Evolutionary conservation across 1,139 yeast genomes (phyloP).

Genomic region (Kazachstania sp.): DNA sequence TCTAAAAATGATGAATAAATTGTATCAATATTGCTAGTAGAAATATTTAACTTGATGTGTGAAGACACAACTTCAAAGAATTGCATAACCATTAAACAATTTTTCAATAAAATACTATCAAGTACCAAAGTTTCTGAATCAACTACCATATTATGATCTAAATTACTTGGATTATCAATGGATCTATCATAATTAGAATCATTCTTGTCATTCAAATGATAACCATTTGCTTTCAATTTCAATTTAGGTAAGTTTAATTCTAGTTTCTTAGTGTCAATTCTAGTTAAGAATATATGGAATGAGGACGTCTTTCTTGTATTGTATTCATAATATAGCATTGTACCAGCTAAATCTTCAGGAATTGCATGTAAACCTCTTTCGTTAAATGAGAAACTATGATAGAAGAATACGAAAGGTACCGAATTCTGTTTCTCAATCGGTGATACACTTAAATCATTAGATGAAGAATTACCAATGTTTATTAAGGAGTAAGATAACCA

Average conservation of each 20-base stretch:
- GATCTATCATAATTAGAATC: slow-evolving; percentile 1
- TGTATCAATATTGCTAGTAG: slow-evolving; percentile 16
- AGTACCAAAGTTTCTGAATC: slow-evolving; percentile 4
- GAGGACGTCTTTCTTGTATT: slow-evolving; percentile 16
- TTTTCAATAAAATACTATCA: slow-evolving; percentile 22
- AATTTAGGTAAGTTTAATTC: slow-evolving; percentile 19
- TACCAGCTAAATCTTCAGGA: slow-evolving; percentile 23
- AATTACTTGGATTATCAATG: slow-evolving; percentile 3
- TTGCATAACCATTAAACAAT: slow-evolving; percentile 25
- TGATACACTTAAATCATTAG: not conserved
- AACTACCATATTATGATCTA: not conserved
- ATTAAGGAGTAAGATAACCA: slow-evolving; percentile 27
- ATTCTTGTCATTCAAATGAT: not conserved
- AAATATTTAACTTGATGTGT: slow-evolving; percentile 19
- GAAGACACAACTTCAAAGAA: slow-evolving; percentile 21
- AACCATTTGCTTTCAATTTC: not conserved
- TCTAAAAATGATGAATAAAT: slow-evolving; percentile 20
- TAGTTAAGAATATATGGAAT: slow-evolving; percentile 25
- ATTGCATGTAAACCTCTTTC: slow-evolving; percentile 23
- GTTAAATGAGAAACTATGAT: slow-evolving; percentile 26
- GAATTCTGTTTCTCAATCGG: slow-evolving; percentile 14
- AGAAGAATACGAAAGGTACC: slow-evolving; percentile 21
- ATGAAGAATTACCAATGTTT: not conserved
- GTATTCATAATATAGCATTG: slow-evolving; percentile 27
- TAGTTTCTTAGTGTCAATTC: slow-evolving; percentile 26